Conservation (phyloP, 1,139 yeast species). For the Pichia sp. region DNA sequence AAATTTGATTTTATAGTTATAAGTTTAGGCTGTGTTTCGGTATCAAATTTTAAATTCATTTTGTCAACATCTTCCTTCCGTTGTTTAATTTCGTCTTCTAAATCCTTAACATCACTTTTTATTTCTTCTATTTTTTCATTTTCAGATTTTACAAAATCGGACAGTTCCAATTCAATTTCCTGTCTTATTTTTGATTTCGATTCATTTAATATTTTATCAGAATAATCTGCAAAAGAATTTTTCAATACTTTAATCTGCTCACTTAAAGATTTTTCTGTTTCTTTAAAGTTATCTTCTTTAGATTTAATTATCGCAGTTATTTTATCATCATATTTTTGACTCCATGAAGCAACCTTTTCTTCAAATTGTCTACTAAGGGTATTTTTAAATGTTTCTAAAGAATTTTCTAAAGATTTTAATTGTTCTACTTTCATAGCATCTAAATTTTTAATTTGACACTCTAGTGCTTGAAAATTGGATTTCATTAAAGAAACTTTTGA, state of each 20-base stretch:
- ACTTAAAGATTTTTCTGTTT: slow-evolving; percentile 6
- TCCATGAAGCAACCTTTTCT: slow-evolving; percentile 15
- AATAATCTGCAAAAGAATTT: slow-evolving; percentile 6
- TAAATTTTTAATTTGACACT: slow-evolving; percentile 13
- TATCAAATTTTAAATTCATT: background rate
- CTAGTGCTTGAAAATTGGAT: slow-evolving; percentile 15
- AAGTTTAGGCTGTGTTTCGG: background rate
- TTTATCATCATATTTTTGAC: slow-evolving; percentile 17
- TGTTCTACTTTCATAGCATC: slow-evolving; percentile 6
- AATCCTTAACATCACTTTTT: background rate
- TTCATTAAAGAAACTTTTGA: slow-evolving; percentile 12
- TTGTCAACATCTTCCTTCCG: slow-evolving; percentile 1
- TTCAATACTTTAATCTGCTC: slow-evolving; percentile 9
- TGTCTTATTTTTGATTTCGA: background rate
- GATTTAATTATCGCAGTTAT: slow-evolving; percentile 11
- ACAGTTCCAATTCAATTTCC: slow-evolving; percentile 4
- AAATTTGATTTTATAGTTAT: background rate
- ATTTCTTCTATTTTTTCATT: background rate
- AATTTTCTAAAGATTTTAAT: slow-evolving; percentile 11
- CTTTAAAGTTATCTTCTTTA: slow-evolving; percentile 11
- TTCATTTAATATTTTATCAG: slow-evolving; percentile 5
- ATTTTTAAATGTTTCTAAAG: slow-evolving; percentile 13
- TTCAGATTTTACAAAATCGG: background rate
- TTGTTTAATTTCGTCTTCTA: background rate
- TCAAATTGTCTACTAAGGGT: slow-evolving; percentile 16